Conservation (phyloP, 2,329 filamentous ascomycete genomes). For the Helotiales sp. region DNA sequence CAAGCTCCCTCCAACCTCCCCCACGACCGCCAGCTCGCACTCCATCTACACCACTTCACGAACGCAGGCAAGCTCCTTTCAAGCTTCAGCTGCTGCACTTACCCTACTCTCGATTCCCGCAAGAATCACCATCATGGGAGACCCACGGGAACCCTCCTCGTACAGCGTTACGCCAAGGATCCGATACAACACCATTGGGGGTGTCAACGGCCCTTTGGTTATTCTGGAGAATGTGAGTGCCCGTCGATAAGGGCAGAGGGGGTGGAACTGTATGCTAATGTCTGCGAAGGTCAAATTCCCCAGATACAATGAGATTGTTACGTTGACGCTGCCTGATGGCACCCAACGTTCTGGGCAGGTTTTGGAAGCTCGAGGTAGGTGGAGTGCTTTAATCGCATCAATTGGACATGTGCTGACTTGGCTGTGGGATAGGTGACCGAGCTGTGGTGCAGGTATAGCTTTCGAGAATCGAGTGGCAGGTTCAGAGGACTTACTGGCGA, state of each 20-base stretch:
- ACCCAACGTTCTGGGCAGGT: constrained; percentile 93
- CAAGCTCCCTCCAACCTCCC: constrained; percentile 25
- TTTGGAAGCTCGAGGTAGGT: constrained; percentile 89
- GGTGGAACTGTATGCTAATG: constrained; percentile 29
- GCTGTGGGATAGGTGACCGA: constrained; percentile 69
- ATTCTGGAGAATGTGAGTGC: constrained; percentile 88
- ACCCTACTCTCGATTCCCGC: not conserved
- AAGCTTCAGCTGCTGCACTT: constrained; percentile 20
- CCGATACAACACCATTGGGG: constrained; percentile 97
- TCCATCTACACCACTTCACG: constrained; percentile 14
- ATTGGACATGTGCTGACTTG: constrained; percentile 27
- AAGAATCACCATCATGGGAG: constrained; percentile 40
- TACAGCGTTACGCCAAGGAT: constrained; percentile 68
- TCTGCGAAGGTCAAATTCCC: constrained; percentile 89
- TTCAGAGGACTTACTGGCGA: constrained; percentile 37
- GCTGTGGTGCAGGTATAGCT: constrained; percentile 86
- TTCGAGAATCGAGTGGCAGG: constrained; percentile 8
- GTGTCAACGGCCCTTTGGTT: constrained; percentile 96
- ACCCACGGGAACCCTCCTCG: constrained; percentile 45
- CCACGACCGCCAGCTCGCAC: constrained; percentile 10
- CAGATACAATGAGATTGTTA: constrained; percentile 96
- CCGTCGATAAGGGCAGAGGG: not conserved
- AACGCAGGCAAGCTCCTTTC: constrained; percentile 20
- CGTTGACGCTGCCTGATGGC: constrained; percentile 93
- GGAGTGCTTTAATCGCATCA: constrained; percentile 9